Evolutionary conservation across 1,284 basidiomycete genomes (phyloP).

Genomic region (Fomitopsis schrenkii): DNA sequence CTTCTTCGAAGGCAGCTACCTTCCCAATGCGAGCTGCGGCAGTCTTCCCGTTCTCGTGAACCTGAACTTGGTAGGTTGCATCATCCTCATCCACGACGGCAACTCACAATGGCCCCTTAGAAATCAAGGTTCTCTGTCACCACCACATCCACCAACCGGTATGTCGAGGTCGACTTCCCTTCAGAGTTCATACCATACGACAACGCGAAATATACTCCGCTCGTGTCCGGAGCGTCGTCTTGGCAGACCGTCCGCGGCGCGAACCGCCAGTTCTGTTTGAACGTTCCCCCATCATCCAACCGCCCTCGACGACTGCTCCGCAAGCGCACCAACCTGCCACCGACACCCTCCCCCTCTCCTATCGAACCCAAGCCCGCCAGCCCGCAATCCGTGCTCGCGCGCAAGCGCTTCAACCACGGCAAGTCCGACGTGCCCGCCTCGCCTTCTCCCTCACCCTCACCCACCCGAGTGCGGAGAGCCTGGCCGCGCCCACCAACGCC

Average conservation of each 20-base stretch:
- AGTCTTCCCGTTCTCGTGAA: slow-evolving; percentile 28
- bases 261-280: slow-evolving; percentile 18
- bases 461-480: not conserved
- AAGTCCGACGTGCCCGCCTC: slow-evolving; percentile 6
- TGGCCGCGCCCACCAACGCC: slow-evolving; percentile 7
- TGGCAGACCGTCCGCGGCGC: slow-evolving; percentile 20
- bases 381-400: slow-evolving; percentile 26
- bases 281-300: slow-evolving; percentile 13
- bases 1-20: slow-evolving; percentile 25
- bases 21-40: slow-evolving; percentile 19
- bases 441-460: slow-evolving; percentile 3
- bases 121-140: slow-evolving; percentile 48
- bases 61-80: slow-evolving; percentile 26
- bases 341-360: slow-evolving; percentile 4
- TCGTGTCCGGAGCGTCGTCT: slow-evolving; percentile 5
- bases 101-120: slow-evolving; percentile 21
- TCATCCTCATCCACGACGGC: not conserved
- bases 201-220: slow-evolving; percentile 3
- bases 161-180: slow-evolving; percentile 33
- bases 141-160: slow-evolving; percentile 46
- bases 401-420: slow-evolving; percentile 27
- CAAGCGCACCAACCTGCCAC: slow-evolving; percentile 10
- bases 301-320: slow-evolving; percentile 16
- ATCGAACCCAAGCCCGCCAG: slow-evolving; percentile 10
- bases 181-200: slow-evolving; percentile 13